Evolutionary conservation across 1,284 basidiomycete genomes (phyloP), one percentile per base, ranked within the genome.

Genomic region (Apiotrichum gamsii): DNA sequence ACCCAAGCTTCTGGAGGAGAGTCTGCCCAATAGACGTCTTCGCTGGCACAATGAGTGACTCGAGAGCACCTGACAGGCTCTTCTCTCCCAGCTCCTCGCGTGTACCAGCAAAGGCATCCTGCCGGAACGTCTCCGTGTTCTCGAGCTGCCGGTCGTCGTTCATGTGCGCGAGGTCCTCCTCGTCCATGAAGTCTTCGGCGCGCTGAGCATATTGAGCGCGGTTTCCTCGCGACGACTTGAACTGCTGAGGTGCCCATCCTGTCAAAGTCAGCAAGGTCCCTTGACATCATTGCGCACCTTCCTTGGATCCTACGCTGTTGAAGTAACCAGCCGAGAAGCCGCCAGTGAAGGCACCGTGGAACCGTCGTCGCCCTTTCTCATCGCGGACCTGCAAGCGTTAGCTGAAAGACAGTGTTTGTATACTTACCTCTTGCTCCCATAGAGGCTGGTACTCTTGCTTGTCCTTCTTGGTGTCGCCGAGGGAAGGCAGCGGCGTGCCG

Each of bases 251-350:
- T 4, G 87, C 74, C 93, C 94, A 98, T 80, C 95, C 93, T 90
- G 58, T 18, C 10, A n/a, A n/a, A n/a, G n/a, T n/a, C n/a, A n/a
- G n/a, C n/a, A n/a, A n/a, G n/a, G n/a, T n/a, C n/a, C n/a, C n/a
- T n/a, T n/a, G n/a, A n/a, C n/a, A n/a, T n/a, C n/a, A n/a, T n/a
- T n/a, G n/a, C 77, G 19, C 50, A 84, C 90, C 90, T 79, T 97
- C 91, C 70, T 94, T 90, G 4, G 88, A 90, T 0, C 94, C 94
- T 18, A 95, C 94, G 0, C 84, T 82, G 70, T 98, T 98, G 76
- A 86, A 97, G 74, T 97, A 97, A 0, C 94, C 94, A 10, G 94
- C 95, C 31, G 87, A 91, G 77, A 90, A 98, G 8, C 94, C 95
- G 23, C 94, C 95, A 0, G 93, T 97, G 74, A 98, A 98, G 4